These are phyloP conservation scores for Annulohypoxylon bovei DNA, from an alignment of 495 filamentous ascomycete species.

Conservation along the genomic window DNA sequence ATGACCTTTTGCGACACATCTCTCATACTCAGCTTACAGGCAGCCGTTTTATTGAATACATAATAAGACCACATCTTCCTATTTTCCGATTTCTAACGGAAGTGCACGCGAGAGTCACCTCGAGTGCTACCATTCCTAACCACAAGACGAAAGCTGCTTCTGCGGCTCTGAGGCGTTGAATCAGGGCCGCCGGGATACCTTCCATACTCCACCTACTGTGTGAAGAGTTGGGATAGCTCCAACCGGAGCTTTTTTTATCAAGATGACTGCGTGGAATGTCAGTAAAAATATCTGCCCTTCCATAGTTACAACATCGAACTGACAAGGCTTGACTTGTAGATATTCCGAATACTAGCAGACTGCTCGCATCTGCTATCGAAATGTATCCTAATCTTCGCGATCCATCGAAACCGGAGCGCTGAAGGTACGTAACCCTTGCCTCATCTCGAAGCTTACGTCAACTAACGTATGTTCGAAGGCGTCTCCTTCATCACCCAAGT, in stretches of 20 bases:
- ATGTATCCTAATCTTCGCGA: constrained; percentile 88
- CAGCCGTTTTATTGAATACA: constrained; percentile 15
- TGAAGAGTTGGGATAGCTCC: constrained; percentile 24
- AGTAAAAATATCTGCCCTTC: background rate
- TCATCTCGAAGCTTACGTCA: background rate
- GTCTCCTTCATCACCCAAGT: constrained; percentile 94
- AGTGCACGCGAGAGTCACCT: background rate
- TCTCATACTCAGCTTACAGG: constrained; percentile 21
- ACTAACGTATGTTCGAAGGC: constrained; percentile 60
- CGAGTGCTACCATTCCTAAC: constrained; percentile 13
- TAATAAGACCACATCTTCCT: constrained; percentile 11
- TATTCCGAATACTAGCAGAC: constrained; percentile 85
- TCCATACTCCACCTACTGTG: constrained; percentile 2
- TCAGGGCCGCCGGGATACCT: constrained; percentile 36
- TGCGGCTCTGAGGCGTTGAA: constrained; percentile 39
- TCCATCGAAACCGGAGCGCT: constrained; percentile 86
- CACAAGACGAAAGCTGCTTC: constrained; percentile 17
- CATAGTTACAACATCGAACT: background rate
- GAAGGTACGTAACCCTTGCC: constrained; percentile 70
- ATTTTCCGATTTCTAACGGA: background rate
- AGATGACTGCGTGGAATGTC: constrained; percentile 40
- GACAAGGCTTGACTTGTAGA: constrained; percentile 54
- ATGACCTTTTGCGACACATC: constrained; percentile 25
- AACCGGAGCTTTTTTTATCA: constrained; percentile 2
- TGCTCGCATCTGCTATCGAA: constrained; percentile 85